A percentile compares a stretch with the other conserved stretches of the same genome.
phyloP scores from a whole-genome alignment of 2,329 filamentous ascomycete genomes.

The Sphaceloma murrayae region DNA sequence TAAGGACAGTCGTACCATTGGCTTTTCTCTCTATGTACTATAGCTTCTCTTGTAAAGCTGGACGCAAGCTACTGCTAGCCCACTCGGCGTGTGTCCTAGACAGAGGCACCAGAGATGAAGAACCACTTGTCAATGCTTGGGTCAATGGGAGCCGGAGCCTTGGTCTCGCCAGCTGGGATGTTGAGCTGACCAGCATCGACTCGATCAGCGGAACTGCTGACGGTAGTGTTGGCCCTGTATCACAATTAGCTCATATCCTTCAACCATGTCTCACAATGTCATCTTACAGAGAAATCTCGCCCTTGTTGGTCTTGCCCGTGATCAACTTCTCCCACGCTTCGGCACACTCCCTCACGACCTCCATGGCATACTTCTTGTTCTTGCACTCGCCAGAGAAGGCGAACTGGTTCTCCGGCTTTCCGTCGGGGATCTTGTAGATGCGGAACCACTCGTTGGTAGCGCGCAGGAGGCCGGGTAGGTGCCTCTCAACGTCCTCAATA shows the following conservation, averaged over 20 bases:
- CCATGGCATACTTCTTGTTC: constrained; percentile 98
- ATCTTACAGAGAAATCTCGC: constrained; percentile 72
- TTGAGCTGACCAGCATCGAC: constrained; percentile 60
- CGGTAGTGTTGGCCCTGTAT: constrained; percentile 68
- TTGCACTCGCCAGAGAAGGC: constrained; percentile 99
- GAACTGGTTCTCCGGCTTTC: constrained; percentile 99
- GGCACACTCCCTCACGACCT: constrained; percentile 88
- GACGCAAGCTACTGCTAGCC: not conserved
- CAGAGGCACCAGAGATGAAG: constrained; percentile 90
- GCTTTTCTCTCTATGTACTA: constrained; percentile 13
- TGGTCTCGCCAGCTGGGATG: constrained; percentile 70
- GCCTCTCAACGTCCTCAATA: constrained; percentile 96
- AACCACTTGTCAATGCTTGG: constrained; percentile 99
- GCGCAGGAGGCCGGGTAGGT: constrained; percentile 90
- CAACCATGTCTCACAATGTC: not conserved
- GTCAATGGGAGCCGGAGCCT: constrained; percentile 81
- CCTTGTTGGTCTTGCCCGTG: constrained; percentile 72
- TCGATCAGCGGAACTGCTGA: constrained; percentile 63
- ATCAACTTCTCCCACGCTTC: constrained; percentile 97
- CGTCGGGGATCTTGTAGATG: constrained; percentile 99
- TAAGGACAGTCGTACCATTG: constrained; percentile 7
- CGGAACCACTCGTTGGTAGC: constrained; percentile 99
- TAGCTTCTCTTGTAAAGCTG: not conserved
- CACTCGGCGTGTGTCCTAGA: constrained; percentile 26
- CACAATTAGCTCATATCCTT: constrained; percentile 21